Evolutionary conservation across 2,329 filamentous ascomycete species (phyloP), one percentile per base, ranked within the genome.

Genomic region (Talaromyces sp.): DNA sequence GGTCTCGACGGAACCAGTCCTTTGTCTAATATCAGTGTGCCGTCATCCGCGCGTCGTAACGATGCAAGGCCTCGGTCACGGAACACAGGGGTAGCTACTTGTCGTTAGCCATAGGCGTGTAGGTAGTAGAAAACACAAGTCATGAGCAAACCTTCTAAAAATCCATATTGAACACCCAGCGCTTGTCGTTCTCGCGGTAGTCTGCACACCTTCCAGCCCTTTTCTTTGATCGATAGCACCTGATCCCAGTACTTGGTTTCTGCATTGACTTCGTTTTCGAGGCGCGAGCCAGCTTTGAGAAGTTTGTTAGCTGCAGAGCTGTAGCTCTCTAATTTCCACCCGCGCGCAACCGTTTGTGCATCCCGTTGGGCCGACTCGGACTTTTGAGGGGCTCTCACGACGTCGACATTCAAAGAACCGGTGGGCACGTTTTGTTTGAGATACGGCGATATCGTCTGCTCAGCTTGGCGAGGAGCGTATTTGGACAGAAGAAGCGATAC

Each of bases 211-310:
- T 89, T 88, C 93, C 95, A 99, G 4, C 93, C 92, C 58, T 87
- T 88, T 65, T 91, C 85, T 65, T 89, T 91, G 51, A 98, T 86
- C 10, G 86, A 85, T 53, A 96, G 78, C 2, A 98, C 84, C 67
- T 96, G 89, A 59, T 89, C 84, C 95, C 95, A 99, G 74, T 96
- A 99, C 67, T 84, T 88, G 1, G 87, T 88, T 77, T 99, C 95
- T 31, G 86, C 85, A 10, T 84, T 82, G 35, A 96, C 89, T 72
- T 96, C 93, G 11, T 83, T 84, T 67, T 91, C 85, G 13, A 99
- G 77, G 46, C 90, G 83, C 27, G 83, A 81, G 0, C 90, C 89
- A 4, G 92, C 88, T 10, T 86, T 82, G 14, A 91, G 78, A 24
- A 96, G 83, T 38, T 87, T 87, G 67, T 90, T 88, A 1, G 91